Evolutionary conservation across 2,329 filamentous ascomycete genomes (phyloP).

Genomic region (Xenosphaeropsis pyriputrescens): DNA sequence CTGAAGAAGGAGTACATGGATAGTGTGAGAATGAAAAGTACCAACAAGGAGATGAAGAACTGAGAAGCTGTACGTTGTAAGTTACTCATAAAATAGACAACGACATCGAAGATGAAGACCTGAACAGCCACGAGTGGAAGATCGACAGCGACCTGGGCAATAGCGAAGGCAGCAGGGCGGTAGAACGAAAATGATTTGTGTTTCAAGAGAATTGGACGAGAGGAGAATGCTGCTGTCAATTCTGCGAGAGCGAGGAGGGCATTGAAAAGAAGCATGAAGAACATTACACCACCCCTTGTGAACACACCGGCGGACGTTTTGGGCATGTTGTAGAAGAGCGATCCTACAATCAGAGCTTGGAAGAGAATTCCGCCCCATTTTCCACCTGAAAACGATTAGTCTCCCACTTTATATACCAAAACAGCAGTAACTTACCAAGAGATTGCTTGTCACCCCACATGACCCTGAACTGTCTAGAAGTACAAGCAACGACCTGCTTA

Average conservation of each 20-base stretch:
- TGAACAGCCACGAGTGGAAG: constrained; percentile 73
- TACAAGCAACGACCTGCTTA: constrained; percentile 32
- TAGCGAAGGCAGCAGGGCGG: constrained; percentile 16
- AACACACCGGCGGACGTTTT: constrained; percentile 38
- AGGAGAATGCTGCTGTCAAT: constrained; percentile 42
- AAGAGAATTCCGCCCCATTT: constrained; percentile 20
- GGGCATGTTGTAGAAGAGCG: constrained; percentile 37
- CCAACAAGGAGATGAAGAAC: constrained; percentile 77
- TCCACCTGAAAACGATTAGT: constrained; percentile 6
- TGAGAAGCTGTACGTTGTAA: constrained; percentile 56
- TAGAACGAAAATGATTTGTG: constrained; percentile 42
- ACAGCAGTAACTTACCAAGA: constrained; percentile 3
- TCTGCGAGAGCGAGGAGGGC: constrained; percentile 45
- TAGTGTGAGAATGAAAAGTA: constrained; percentile 59
- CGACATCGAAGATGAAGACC: constrained; percentile 60
- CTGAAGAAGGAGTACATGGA: constrained; percentile 82
- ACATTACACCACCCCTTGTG: constrained; percentile 43
- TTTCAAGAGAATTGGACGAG: constrained; percentile 51
- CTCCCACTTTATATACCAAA: too few relatives aligned
- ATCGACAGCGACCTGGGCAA: constrained; percentile 72
- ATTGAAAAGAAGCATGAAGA: constrained; percentile 49
- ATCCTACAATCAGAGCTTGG: constrained; percentile 21
- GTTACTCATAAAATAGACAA: constrained; percentile 79
- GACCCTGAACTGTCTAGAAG: constrained; percentile 18
- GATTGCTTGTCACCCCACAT: constrained; percentile 20